phyloP scores from a whole-genome alignment of 2,329 filamentous ascomycete genomes.

The Didymella pomorum region DNA sequence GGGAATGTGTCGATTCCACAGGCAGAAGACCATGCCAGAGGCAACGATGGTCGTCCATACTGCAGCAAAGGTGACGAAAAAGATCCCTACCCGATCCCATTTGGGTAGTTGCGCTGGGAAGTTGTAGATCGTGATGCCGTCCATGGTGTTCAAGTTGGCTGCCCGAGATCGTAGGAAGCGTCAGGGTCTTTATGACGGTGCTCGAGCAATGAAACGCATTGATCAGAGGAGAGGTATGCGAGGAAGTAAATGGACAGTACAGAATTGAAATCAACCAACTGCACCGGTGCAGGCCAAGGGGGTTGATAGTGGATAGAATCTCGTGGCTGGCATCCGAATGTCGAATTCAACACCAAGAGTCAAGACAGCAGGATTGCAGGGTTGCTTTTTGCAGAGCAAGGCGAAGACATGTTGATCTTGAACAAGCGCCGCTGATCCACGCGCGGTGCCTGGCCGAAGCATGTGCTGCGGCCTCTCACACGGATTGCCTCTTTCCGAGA shows the following conservation, averaged over 20 bases:
- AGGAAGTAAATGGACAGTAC: background rate
- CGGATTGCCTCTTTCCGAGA: background rate
- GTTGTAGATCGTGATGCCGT: constrained; percentile 27
- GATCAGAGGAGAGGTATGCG: background rate
- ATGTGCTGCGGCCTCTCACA: background rate
- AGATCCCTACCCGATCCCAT: constrained; percentile 27
- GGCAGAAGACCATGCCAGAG: constrained; percentile 28
- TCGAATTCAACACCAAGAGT: background rate
- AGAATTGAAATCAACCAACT: constrained; percentile 2
- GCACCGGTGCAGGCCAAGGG: background rate
- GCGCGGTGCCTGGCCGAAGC: constrained; percentile 9
- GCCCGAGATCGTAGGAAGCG: background rate
- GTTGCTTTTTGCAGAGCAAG: constrained; percentile 1
- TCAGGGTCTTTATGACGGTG: background rate
- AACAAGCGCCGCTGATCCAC: constrained; percentile 7
- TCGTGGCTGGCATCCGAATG: background rate
- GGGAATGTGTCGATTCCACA: constrained; percentile 26
- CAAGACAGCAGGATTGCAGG: background rate
- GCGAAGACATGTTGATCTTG: constrained; percentile 2
- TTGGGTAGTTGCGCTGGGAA: constrained; percentile 21
- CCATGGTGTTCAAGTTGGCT: constrained; percentile 9
- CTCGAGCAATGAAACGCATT: background rate
- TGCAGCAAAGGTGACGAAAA: constrained; percentile 25
- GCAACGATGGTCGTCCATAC: constrained; percentile 28
- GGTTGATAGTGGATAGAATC: background rate